Evolutionary conservation across 768 basidiomycete species (phyloP).

Genomic region (Hypholoma fasciculare): DNA sequence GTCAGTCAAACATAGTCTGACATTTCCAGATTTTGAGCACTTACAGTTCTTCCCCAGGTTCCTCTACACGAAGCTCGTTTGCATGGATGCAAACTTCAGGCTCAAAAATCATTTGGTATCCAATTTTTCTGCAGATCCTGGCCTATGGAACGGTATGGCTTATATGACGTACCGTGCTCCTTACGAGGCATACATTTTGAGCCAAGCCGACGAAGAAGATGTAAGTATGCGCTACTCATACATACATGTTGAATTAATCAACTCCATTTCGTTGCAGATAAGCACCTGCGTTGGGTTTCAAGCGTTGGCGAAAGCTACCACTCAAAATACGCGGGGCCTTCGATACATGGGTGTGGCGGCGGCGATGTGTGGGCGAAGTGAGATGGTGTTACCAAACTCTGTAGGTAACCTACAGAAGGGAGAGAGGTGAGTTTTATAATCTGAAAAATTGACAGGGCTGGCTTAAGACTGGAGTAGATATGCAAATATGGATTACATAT

Average conservation of each 20-base stretch:
- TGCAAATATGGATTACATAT: constrained; percentile 17
- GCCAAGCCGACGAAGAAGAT: constrained; percentile 4
- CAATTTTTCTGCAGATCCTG: constrained; percentile 11
- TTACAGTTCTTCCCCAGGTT: no score
- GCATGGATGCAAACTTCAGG: constrained; percentile 15
- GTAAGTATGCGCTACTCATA: constrained; percentile 11
- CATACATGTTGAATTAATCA: no score
- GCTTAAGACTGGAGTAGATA: constrained; percentile 4
- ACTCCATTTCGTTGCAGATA: background rate
- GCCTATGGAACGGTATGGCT: constrained; percentile 3
- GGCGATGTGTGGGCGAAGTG: constrained; percentile 3
- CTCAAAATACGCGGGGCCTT: constrained; percentile 7
- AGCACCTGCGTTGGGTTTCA: constrained; percentile 16
- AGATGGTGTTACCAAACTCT: constrained; percentile 10
- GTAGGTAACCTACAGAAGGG: constrained; percentile 31
- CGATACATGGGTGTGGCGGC: constrained; percentile 10
- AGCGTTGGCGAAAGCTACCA: constrained; percentile 9
- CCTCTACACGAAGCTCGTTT: constrained; percentile 9
- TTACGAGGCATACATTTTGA: constrained; percentile 11
- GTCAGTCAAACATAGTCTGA: no score
- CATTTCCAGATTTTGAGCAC: no score
- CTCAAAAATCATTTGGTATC: constrained; percentile 12
- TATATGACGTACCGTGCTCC: constrained; percentile 7
- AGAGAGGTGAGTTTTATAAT: constrained; percentile 15
- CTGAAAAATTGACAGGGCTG: no score